Evolutionary conservation across 495 filamentous ascomycete genomes (phyloP).

Genomic region (Neurospora sp.): DNA sequence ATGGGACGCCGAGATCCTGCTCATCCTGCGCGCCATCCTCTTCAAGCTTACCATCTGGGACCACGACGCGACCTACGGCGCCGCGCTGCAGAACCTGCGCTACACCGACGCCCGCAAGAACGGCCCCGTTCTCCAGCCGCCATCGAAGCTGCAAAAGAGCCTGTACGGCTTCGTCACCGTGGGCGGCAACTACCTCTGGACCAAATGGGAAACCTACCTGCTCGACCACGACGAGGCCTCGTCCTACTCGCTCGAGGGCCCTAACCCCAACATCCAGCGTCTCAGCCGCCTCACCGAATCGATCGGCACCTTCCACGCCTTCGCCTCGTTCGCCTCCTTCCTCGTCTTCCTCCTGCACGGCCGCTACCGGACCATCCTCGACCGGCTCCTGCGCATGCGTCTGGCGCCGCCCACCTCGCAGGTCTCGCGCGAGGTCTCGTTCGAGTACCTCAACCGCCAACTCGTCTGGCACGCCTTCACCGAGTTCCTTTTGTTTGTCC

Average conservation of each 20-base stretch:
- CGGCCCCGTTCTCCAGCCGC: constrained; percentile 47
- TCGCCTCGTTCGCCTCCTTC: constrained; percentile 75
- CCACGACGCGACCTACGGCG: constrained; percentile 88
- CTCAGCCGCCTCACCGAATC: constrained; percentile 59
- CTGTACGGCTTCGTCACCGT: constrained; percentile 79
- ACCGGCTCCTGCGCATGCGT: constrained; percentile 76
- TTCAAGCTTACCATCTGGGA: constrained; percentile 98
- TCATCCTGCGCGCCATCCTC: constrained; percentile 64
- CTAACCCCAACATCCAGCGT: constrained; percentile 41
- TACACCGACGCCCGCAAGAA: constrained; percentile 75
- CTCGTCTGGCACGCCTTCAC: constrained; percentile 99
- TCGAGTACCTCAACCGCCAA: constrained; percentile 96
- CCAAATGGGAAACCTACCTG: constrained; percentile 81
- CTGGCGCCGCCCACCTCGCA: constrained; percentile 73
- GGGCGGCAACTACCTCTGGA: constrained; percentile 79
- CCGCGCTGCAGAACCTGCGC: constrained; percentile 78
- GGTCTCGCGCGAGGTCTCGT: constrained; percentile 80
- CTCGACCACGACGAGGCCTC: constrained; percentile 56
- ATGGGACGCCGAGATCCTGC: constrained; percentile 75
- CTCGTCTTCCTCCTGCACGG: constrained; percentile 84
- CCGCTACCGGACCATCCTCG: constrained; percentile 80
- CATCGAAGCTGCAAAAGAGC: constrained; percentile 68
- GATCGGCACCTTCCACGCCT: constrained; percentile 61
- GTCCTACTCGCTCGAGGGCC: constrained; percentile 38
- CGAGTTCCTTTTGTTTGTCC: constrained; percentile 90